phyloP scores from a whole-genome alignment of 257 asterid species.

The Scutellaria galericulata region DNA sequence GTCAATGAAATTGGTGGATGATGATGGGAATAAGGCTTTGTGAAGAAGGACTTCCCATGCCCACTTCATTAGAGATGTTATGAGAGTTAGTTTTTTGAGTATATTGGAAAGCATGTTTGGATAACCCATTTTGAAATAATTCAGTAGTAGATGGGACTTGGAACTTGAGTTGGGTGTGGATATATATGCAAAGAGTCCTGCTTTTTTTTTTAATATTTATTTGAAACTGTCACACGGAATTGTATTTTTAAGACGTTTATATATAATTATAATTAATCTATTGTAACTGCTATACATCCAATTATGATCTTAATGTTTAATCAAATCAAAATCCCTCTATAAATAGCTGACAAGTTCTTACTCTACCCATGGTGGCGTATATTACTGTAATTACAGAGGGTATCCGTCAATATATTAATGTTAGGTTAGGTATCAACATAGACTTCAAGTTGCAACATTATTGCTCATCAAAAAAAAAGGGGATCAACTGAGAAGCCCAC shows the following conservation, averaged over 20 bases:
- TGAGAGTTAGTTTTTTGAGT: not conserved
- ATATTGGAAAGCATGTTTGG: not conserved
- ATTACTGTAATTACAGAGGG: no score
- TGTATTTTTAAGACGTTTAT: no score
- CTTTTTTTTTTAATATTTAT: no score
- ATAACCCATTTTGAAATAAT: not conserved
- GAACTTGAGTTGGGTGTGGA: no score
- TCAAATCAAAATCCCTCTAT: not conserved
- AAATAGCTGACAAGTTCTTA: not conserved
- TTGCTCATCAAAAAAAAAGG: not conserved
- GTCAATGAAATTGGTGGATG: not conserved
- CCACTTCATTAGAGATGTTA: constrained; percentile 21
- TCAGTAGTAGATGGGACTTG: not conserved
- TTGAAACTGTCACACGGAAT: no score
- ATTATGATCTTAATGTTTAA: not conserved
- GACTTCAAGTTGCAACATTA: not conserved
- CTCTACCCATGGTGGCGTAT: no score
- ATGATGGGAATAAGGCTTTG: constrained; percentile 25
- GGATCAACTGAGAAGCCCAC: not conserved
- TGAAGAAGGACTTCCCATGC: constrained; percentile 32
- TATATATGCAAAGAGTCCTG: no score
- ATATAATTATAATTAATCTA: no score
- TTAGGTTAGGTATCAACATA: not conserved
- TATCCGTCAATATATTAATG: not conserved
- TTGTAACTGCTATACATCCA: no score